Evolutionary conservation across 495 filamentous ascomycete genomes (phyloP).

Genomic region (Tuber calosporum): DNA sequence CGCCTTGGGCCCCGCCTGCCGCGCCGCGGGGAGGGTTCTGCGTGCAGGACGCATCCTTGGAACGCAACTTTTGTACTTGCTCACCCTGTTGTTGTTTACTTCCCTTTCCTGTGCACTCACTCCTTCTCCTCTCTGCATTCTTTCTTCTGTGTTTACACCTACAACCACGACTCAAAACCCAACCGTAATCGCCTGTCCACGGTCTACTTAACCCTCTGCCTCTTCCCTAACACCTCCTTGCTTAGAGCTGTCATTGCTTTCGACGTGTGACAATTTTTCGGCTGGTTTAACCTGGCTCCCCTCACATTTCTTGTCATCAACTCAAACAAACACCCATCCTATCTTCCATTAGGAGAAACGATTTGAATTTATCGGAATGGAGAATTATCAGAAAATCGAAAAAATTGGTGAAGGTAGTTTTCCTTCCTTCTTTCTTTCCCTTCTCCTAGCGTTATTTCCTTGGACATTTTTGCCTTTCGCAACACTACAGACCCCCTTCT

Average conservation of each 20-base stretch:
- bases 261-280: background rate
- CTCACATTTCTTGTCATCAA: background rate
- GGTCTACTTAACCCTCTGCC: background rate
- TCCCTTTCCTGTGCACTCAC: background rate
- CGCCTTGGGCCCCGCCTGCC: background rate
- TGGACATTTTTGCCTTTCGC: background rate
- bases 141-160: background rate
- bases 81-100: background rate
- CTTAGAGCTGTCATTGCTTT: background rate
- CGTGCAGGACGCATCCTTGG: background rate
- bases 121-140: background rate
- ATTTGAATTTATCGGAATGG: constrained; percentile 54
- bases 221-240: background rate
- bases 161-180: background rate
- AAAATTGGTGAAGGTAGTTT: constrained; percentile 93
- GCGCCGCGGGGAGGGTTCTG: background rate
- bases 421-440: constrained; percentile 17
- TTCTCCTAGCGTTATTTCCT: background rate
- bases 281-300: background rate
- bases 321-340: background rate
- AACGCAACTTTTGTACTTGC: background rate
- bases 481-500: background rate
- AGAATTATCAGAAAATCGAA: constrained; percentile 99
- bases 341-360: background rate
- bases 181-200: background rate